Conservation (phyloP, 140 eudicot genomes). For the Anethum foeniculum region DNA sequence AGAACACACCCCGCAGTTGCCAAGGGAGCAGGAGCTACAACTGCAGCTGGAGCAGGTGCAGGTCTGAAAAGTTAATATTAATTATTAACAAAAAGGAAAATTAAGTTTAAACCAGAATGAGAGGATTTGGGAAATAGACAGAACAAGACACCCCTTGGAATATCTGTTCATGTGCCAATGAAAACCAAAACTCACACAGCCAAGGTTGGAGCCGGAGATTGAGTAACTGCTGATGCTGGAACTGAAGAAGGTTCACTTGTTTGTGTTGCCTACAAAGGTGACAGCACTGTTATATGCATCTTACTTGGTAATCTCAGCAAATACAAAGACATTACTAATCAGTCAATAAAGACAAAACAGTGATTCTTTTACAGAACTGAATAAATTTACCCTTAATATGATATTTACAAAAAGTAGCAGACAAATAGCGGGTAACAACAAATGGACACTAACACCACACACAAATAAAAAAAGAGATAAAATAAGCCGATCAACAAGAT, state of each 20-base stretch:
- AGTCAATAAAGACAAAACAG: background rate
- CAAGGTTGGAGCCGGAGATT: slow-evolving; percentile 36
- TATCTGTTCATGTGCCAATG: background rate
- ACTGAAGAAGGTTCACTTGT: slow-evolving; percentile 44
- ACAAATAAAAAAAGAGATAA: background rate
- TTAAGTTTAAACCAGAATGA: background rate
- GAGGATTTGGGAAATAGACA: background rate
- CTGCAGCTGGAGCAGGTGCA: slow-evolving; percentile 34
- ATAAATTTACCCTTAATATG: background rate
- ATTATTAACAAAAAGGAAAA: background rate
- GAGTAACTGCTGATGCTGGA: slow-evolving; percentile 18
- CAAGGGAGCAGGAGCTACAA: slow-evolving; percentile 8
- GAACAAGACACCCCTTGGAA: background rate
- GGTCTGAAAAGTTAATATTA: slow-evolving; percentile 30
- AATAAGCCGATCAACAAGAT: background rate
- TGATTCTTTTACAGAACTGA: background rate
- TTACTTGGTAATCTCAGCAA: background rate
- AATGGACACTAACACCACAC: background rate
- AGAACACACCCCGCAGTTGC: slow-evolving; percentile 40
- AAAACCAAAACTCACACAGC: slow-evolving; percentile 42
- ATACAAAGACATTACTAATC: background rate
- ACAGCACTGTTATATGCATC: slow-evolving; percentile 13
- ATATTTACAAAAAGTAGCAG: background rate
- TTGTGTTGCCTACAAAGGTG: slow-evolving; percentile 47
- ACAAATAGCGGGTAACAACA: background rate